Conservation (phyloP, 1,139 yeast species). For the Kurtzmaniella natalensis region DNA sequence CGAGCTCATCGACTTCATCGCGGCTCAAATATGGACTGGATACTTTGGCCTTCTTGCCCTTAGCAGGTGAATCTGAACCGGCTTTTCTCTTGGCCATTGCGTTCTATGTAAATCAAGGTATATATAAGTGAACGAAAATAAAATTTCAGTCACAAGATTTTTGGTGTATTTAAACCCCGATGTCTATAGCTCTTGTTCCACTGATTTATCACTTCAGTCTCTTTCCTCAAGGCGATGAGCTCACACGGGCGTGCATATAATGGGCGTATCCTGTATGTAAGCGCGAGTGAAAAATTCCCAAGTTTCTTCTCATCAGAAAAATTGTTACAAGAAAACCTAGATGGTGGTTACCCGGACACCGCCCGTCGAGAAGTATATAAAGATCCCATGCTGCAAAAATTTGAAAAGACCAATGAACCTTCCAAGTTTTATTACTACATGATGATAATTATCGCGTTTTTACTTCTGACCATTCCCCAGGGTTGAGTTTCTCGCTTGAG, state of each 20-base stretch:
- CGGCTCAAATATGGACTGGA: conserved; percentile 13
- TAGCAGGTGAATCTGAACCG: conserved; percentile 3
- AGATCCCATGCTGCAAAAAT: neutral
- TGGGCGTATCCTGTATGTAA: too few relatives aligned
- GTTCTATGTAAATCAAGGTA: neutral
- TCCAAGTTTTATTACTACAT: conserved; percentile 54
- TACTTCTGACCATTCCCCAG: conserved; percentile 44
- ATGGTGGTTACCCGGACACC: conserved; percentile 18
- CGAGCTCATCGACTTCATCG: conserved; percentile 30
- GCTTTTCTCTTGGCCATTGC: conserved; percentile 20
- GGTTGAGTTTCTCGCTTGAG: conserved; percentile 31
- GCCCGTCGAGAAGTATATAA: conserved; percentile 12
- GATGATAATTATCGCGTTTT: conserved; percentile 59
- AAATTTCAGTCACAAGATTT: too few relatives aligned
- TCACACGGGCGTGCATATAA: too few relatives aligned
- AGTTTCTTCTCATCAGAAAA: too few relatives aligned
- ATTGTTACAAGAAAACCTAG: conserved; percentile 4
- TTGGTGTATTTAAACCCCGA: too few relatives aligned
- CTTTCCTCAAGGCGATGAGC: too few relatives aligned
- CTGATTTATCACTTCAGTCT: too few relatives aligned
- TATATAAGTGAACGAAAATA: too few relatives aligned
- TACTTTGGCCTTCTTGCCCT: conserved; percentile 9
- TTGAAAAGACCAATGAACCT: conserved; percentile 35
- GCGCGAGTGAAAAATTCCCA: too few relatives aligned
- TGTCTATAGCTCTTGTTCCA: too few relatives aligned